Percentiles rank a stretch among this genome's conserved stretches.
Conservation (phyloP, 441 rosid species). For the Pelargonium myrrhifolium region DNA sequence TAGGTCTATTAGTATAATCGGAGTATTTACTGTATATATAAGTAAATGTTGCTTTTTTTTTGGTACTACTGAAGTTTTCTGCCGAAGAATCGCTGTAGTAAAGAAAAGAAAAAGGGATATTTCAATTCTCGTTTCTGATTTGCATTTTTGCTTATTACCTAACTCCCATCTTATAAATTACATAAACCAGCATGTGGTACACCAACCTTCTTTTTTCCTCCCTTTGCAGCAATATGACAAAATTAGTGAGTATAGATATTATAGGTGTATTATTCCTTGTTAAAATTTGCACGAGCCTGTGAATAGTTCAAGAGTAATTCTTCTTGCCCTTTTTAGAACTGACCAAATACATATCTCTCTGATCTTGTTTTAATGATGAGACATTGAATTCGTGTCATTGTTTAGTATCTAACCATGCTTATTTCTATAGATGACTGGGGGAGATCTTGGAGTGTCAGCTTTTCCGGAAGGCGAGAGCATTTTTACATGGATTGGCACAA, state of each 20-base stretch:
- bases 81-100: neutral
- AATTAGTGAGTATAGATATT: no score
- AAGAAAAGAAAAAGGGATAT: neutral
- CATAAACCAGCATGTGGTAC: neutral
- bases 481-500: conserved; percentile 48
- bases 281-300: conserved; percentile 24
- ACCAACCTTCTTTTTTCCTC: neutral
- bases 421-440: neutral
- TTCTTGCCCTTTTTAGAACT: no score
- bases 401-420: neutral
- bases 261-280: no score
- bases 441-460: conserved; percentile 8
- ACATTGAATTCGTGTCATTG: no score
- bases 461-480: conserved; percentile 36
- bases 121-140: neutral
- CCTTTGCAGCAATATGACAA: neutral
- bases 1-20: neutral
- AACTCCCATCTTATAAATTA: neutral
- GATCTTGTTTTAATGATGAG: no score
- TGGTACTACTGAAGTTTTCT: neutral
- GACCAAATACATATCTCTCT: no score
- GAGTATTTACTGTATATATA: neutral
- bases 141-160: neutral
- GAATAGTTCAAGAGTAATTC: conserved; percentile 31
- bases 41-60: neutral